Conservation (phyloP, 345 rosid species). For the Gossypium mustelinum region DNA sequence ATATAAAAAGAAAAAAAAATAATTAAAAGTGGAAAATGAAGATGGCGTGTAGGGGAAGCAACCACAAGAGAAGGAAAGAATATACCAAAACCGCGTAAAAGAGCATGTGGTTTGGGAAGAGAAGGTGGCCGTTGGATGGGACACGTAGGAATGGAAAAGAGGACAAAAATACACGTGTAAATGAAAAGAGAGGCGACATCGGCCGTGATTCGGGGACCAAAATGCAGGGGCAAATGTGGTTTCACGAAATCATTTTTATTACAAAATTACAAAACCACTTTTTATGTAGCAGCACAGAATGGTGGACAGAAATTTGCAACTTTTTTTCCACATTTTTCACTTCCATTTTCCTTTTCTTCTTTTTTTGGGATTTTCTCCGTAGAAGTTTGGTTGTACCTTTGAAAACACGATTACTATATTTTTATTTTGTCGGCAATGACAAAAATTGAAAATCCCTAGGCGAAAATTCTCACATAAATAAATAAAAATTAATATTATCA, state of each 20-base stretch:
- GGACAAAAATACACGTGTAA: background rate
- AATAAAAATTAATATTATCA: too few relatives aligned
- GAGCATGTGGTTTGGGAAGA: background rate
- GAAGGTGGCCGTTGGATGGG: background rate
- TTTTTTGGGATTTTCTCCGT: too few relatives aligned
- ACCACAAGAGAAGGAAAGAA: background rate
- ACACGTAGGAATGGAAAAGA: background rate
- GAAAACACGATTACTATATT: background rate
- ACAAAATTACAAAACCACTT: background rate
- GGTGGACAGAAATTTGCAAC: background rate
- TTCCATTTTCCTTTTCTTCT: too few relatives aligned
- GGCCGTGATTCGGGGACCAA: slow-evolving; percentile 3
- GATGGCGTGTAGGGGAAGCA: background rate
- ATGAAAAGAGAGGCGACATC: background rate
- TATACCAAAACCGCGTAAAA: slow-evolving; percentile 2
- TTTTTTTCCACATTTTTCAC: too few relatives aligned
- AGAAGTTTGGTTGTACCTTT: background rate
- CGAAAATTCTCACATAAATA: too few relatives aligned
- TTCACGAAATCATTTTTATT: background rate
- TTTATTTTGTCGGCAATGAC: background rate
- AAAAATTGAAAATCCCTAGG: background rate
- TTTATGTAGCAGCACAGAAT: background rate
- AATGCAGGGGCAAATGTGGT: background rate
- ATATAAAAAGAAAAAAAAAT: background rate
- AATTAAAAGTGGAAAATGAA: background rate